Conservation (phyloP, 2,329 filamentous ascomycete genomes). For the Aspergillus bombycis region DNA sequence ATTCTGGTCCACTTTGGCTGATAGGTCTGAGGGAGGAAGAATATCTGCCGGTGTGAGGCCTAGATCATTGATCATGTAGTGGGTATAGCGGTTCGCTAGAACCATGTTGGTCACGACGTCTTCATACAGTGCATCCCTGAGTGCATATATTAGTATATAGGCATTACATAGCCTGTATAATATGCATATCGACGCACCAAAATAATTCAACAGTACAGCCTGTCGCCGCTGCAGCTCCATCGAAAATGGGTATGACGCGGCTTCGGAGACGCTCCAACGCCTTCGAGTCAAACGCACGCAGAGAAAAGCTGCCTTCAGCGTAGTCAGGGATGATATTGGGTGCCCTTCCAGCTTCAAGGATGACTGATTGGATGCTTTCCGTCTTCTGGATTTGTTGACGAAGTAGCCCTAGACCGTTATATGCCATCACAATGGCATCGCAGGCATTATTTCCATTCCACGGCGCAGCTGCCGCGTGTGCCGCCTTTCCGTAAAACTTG, state of each 20-base stretch:
- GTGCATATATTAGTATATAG: not conserved
- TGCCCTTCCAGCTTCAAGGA: not conserved
- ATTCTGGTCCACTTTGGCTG: not conserved
- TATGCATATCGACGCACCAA: not conserved
- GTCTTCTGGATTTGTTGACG: conserved; percentile 3
- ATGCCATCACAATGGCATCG: not conserved
- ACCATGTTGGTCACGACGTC: not conserved
- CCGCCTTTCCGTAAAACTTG: not conserved
- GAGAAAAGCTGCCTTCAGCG: not conserved
- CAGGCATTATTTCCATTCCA: conserved; percentile 3
- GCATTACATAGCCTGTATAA: not conserved
- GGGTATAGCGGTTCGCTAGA: not conserved
- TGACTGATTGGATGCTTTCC: conserved; percentile 1
- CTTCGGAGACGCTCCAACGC: not conserved
- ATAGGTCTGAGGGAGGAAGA: not conserved
- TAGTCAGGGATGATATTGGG: conserved; percentile 2
- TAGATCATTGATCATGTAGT: not conserved
- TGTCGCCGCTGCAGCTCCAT: not conserved
- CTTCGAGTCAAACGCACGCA: not conserved
- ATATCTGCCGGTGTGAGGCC: not conserved
- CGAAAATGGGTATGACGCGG: conserved; percentile 1
- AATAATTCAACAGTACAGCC: not conserved
- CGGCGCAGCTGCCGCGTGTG: not conserved
- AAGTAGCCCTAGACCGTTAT: not conserved
- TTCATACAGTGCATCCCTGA: not conserved